Base-by-base conservation (phyloP, 2,329 filamentous ascomycete species). In the Endothia cerciana region DNA sequence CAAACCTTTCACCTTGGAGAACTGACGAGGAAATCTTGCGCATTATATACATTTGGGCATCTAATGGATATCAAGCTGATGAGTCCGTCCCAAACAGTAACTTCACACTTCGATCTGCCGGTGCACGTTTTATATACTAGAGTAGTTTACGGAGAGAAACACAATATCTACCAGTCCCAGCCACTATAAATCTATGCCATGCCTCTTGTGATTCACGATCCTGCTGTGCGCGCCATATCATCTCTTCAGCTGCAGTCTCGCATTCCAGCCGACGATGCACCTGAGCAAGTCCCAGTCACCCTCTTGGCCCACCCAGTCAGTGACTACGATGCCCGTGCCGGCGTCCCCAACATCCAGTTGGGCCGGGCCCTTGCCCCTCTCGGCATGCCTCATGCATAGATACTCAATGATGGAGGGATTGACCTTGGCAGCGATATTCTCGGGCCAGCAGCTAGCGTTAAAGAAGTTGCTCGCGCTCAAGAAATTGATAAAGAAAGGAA, bases 381-480 rank as follows among this genome's bases (percentile, higher is more conserved):
- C 81, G 56, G 83, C 85, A 73, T 90, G 88, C 15, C 78, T 78
- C 69, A 81, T 78, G 74, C 87, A 89, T 36, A 90, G 76, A 74
- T 89, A 87, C 72, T 89, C 86, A 65, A 89, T 75, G 63, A 89
- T 85, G 1, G 89, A 88, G 22, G 94, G 91, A 80, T 98, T 98
- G 59, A 97, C 84, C 79, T 91, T 92, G 25, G 88, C 89, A 1
- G 95, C 94, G 75, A 99, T 92, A 73, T 87, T 90, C 77, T 97
- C 94, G 0, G 95, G 95, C 95, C 95, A 99, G 77, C 93, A 97
- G 64, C 87, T 88, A 1, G 90, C 83, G 70, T 92, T 94, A 89
- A 94, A 98, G 81, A 98, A 98, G 80, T 97, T 97, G 77, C 91
- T 94, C 0, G 90, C 95, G 71, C 86, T 93, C 69, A 97, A 77